A percentile compares a stretch with the other conserved stretches of the same genome.
These are phyloP conservation scores for Colletotrichum sp. DNA, from an alignment of 2,329 filamentous ascomycete species.

Conservation along the genomic window DNA sequence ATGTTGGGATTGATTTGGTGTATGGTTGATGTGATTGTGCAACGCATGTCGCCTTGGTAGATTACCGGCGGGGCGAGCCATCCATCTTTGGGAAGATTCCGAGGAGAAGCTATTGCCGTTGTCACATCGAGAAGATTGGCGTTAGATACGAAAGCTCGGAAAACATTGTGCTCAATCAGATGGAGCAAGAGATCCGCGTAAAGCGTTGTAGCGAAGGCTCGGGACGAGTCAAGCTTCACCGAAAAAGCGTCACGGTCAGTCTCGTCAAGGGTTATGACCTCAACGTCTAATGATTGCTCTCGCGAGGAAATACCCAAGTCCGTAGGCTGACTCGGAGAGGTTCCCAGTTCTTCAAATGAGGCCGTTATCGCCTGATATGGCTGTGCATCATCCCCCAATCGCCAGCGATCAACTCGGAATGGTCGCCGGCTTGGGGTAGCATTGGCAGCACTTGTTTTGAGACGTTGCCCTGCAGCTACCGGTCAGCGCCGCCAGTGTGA, in stretches of 20 bases:
- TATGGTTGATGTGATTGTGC: not conserved
- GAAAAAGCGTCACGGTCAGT: not conserved
- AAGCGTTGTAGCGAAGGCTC: not conserved
- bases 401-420: conserved; percentile 2
- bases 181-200: conserved; percentile 11
- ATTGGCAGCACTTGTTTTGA: not conserved
- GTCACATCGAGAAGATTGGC: not conserved
- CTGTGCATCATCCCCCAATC: not conserved
- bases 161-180: conserved; percentile 12
- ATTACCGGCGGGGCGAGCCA: not conserved
- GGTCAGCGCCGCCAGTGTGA: not conserved
- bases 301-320: not conserved
- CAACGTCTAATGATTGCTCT: not conserved
- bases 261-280: not conserved
- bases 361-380: not conserved
- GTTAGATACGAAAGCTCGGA: conserved; percentile 7
- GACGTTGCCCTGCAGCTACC: not conserved
- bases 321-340: not conserved
- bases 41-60: not conserved
- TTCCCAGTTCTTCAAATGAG: not conserved
- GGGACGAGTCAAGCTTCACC: not conserved
- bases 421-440: not conserved
- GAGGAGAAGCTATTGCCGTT: not conserved
- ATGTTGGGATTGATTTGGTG: conserved; percentile 11
- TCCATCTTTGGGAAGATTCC: not conserved